Percentiles rank a stretch among this genome's conserved stretches.
Conservation (phyloP, 2,329 filamentous ascomycete genomes). For the Fusarium praegraminearum region DNA sequence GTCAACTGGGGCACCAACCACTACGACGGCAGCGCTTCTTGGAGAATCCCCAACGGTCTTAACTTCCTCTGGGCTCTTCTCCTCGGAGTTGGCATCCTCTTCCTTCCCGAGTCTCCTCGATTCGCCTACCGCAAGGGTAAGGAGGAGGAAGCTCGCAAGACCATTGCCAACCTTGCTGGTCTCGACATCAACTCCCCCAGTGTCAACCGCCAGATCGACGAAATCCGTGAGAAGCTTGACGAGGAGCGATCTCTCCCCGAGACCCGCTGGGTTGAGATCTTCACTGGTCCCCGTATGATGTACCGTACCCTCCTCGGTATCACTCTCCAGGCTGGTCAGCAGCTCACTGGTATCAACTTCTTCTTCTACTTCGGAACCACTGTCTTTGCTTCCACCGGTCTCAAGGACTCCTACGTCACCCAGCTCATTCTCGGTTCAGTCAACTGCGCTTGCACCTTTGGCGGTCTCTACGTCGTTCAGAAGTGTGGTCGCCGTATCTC, state of each 20-base stretch:
- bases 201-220: slow-evolving; percentile 62
- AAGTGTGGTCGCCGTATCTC: slow-evolving; percentile 72
- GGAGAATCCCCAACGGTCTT: slow-evolving; percentile 72
- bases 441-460: slow-evolving; percentile 75
- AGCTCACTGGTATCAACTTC: slow-evolving; percentile 71
- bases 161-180: slow-evolving; percentile 61
- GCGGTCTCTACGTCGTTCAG: slow-evolving; percentile 73
- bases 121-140: slow-evolving; percentile 62
- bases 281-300: slow-evolving; percentile 74
- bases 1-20: slow-evolving; percentile 71
- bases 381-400: slow-evolving; percentile 74
- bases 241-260: slow-evolving; percentile 61
- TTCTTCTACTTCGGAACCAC: slow-evolving; percentile 76
- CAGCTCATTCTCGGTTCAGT: slow-evolving; percentile 76
- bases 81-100: slow-evolving; percentile 62
- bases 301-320: slow-evolving; percentile 74
- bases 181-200: slow-evolving; percentile 54
- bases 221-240: slow-evolving; percentile 64
- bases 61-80: slow-evolving; percentile 67
- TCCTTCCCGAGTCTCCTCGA: slow-evolving; percentile 68
- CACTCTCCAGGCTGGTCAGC: slow-evolving; percentile 72
- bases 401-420: slow-evolving; percentile 73
- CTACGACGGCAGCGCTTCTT: slow-evolving; percentile 62
- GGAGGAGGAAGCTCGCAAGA: slow-evolving; percentile 61
- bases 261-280: slow-evolving; percentile 69